Evolutionary conservation across 2,329 filamentous ascomycete species (phyloP), one percentile per base, ranked within the genome.

Genomic region (Raffaelea arxii): DNA sequence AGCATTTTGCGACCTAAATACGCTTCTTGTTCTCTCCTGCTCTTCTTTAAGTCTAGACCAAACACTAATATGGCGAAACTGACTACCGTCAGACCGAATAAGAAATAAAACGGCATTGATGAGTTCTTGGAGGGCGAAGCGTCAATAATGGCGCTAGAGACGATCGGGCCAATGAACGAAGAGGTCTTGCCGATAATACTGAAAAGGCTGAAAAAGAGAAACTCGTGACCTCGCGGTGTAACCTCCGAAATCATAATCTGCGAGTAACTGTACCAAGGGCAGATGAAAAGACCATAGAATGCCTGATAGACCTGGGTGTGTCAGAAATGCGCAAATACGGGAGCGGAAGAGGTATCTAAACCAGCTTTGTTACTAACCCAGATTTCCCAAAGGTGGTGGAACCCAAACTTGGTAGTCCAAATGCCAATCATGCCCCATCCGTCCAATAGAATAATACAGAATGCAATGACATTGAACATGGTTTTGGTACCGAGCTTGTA

Each of bases 221-320:
- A 55, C 22, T 51, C 50, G 37, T 55, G 54, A 22, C 53, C 53
- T 1, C 50, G 49, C 3, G 54, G 54, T 2, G 53, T 53, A 18
- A 56, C 53, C 27, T 56, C 54, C 16, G 54, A 55, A 30, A 56
- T 55, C 54, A 56, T 56, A 25, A 51, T 55, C 35, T 53, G 48
- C 18, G 44, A 46, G 19, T 41, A 46, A 21, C 36, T 40, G 37
- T 46, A 46, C 36, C 36, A 46, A 16, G 44, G 44, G 18, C 36
- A 40, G 25, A 46, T 23, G 18, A 40, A 32, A 12, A 40, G 19
- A n/a, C 44, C 36, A 23, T 46, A 40, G n/a, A 41, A 46, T 18
- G 37, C 44, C 24, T 46, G 36, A 37, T 41, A 55, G 11, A 36
- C 42, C 41, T 55, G 48, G 4, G 48, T 39, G 4, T 21, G 19